phyloP scores from a whole-genome alignment of 129 eudicot species.

The Helianthus tuberosus region DNA sequence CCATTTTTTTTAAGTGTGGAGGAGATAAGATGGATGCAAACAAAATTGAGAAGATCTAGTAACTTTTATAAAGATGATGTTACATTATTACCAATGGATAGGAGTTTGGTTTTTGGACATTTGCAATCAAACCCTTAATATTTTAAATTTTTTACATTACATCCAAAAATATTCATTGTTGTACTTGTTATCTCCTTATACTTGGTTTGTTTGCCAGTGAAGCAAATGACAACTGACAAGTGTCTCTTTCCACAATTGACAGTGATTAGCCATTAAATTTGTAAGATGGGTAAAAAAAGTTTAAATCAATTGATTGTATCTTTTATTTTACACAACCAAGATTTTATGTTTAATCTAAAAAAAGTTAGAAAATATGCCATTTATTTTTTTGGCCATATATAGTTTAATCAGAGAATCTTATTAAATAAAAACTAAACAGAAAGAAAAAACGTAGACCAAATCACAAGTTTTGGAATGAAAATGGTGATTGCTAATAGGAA shows the following conservation, averaged over 20 bases:
- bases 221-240: not conserved
- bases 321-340: not conserved
- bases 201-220: not conserved
- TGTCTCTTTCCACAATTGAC: not conserved
- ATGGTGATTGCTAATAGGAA: not conserved
- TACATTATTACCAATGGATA: conserved; percentile 19
- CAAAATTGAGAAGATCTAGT: conserved; percentile 28
- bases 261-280: not conserved
- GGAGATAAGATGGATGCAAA: conserved; percentile 30
- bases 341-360: not conserved
- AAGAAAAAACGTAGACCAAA: not conserved
- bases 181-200: not conserved
- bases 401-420: not conserved
- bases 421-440: not conserved
- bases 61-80: conserved; percentile 30
- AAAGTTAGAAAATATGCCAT: not conserved
- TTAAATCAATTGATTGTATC: not conserved
- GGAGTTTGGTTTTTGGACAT: conserved; percentile 20
- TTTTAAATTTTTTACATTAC: not conserved
- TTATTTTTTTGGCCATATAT: not conserved
- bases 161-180: conserved; percentile 6
- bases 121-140: conserved; percentile 13
- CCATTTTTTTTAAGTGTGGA: conserved; percentile 25
- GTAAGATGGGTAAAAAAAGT: not conserved
- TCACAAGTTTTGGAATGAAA: not conserved